Base-by-base conservation (phyloP, 1,284 basidiomycete species). In the Vanrija sp. region DNA sequence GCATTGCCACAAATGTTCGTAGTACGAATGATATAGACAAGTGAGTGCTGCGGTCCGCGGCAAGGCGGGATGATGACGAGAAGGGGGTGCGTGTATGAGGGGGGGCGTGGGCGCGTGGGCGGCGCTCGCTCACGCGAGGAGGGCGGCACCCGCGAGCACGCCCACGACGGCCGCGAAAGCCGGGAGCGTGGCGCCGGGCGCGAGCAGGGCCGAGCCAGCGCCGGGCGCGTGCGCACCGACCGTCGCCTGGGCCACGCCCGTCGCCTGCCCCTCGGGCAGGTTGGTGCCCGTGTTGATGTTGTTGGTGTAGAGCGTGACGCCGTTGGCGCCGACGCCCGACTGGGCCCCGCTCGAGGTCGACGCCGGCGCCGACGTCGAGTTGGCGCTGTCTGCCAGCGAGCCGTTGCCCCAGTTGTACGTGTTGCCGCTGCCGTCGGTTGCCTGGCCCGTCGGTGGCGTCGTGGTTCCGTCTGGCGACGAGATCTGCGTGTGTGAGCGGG, bases 401-500 rank as follows among this genome's bases (percentile, higher is more conserved):
- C 36, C 39, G 43, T 42, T 49, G 18, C 72, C 75, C 69, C 72
- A 75, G 39, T 66, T 59, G 39, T 75, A 65, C 16, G 57, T 45
- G 27, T 51, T 51, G 22, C 70, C 68, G 25, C 46, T 60, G 45
- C 63, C 65, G 41, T 63, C 63, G n/a, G 67, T 67, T 37, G 45
- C 49, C n/a, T 62, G 58, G 56, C 72, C 61, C n/a, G 65, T 59
- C n/a, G 75, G 75, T 0, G 59, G 49, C 31, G 68, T 65, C 14
- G 66, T 63, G 3, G 57, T 41, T 15, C 75, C 74, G 54, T 75
- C 69, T 9, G 65, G 53, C 25, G 54, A 67, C 25, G 70, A 66
- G 59, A 77, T 76, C 66, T 72, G 31, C 2, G 31, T 52, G 12
- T 41, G 22, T 42, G n/a, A 19, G 25, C 14, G 39, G 36, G 24